Evolutionary conservation across 768 basidiomycete genomes (phyloP), one percentile per base, ranked within the genome.

Genomic region (Mycena haematopus): DNA sequence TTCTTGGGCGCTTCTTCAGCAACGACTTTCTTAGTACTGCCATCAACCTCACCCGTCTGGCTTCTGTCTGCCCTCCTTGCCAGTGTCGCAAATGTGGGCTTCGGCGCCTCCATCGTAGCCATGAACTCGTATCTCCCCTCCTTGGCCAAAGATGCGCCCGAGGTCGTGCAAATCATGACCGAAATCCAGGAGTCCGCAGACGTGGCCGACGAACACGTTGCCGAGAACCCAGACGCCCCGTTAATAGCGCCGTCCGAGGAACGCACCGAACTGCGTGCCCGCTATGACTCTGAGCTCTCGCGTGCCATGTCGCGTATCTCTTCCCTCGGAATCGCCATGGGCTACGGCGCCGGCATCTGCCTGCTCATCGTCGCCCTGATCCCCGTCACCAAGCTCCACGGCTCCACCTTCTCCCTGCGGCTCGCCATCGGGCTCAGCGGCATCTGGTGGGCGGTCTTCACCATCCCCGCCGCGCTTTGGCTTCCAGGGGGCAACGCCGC

Each of bases 111-210:
- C 4, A 80, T 89, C 11, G 96, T 98, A 4, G 95, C 94, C 21
- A 86, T 93, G 82, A 98, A 98, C 71, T 85, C 93, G 0, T 96
- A 96, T 73, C 84, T 96, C 5, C 93, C 92, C 0, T 77, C 77
- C 1, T 82, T 94, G 9, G 91, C 92, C 2, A 83, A 82, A 62
- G 84, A 86, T 44, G 82, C 87, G 0, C 84, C 85, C 3, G 86
- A 89, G 65, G 87, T 90, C 10, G 68, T 79, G 19, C 66, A 72
- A 17, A 73, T 83, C 2, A 73, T 76, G 29, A 69, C 71, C 6
- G 75, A 82, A 50, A 66, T 81, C 27, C 71, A 58, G 22, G 68
- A 69, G 27, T 66, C 62, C 19, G 54, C 49, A 58, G 66, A 69
- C 31, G 46, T 59, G 14, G 65, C 62, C 27, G 74, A 77, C 19